phyloP scores from a whole-genome alignment of 2,329 filamentous ascomycete genomes.

The Aspergillus viridinutans region DNA sequence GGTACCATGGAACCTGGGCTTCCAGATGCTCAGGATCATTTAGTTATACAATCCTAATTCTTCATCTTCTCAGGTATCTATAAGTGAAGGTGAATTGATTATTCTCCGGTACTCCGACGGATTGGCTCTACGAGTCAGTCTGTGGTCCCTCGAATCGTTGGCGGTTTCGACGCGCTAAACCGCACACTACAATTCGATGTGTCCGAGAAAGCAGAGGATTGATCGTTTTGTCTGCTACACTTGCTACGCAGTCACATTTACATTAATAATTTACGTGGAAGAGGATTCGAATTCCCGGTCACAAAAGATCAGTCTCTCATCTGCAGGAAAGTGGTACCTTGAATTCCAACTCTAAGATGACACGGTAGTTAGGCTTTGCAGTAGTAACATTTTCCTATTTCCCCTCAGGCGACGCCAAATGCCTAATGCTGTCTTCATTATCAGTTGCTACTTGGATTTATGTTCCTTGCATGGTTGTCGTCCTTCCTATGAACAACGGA shows the following conservation, averaged over 20 bases:
- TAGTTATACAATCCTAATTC: neutral
- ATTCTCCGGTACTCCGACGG: constrained; percentile 4
- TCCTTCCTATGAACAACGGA: neutral
- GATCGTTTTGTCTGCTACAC: constrained; percentile 3
- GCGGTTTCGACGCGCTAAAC: constrained; percentile 1
- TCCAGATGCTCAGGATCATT: neutral
- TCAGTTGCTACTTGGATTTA: neutral
- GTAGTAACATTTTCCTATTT: neutral
- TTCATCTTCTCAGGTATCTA: neutral
- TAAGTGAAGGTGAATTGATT: neutral
- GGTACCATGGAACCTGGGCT: neutral
- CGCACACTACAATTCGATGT: constrained; percentile 3
- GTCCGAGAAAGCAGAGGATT: neutral
- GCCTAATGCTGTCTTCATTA: neutral
- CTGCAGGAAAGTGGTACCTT: neutral
- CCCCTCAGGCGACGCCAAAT: neutral
- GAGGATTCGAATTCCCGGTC: neutral
- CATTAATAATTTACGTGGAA: neutral
- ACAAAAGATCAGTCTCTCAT: neutral
- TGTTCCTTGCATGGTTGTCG: neutral
- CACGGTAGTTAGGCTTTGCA: neutral
- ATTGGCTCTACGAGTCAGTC: neutral
- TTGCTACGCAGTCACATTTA: neutral
- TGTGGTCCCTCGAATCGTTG: neutral
- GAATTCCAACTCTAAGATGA: neutral